A percentile compares a stretch with the other conserved stretches of the same genome.
These are phyloP conservation scores for Elaeis oleifera DNA, from an alignment of 202 grass and related monocot genomes.

Conservation along the genomic window DNA sequence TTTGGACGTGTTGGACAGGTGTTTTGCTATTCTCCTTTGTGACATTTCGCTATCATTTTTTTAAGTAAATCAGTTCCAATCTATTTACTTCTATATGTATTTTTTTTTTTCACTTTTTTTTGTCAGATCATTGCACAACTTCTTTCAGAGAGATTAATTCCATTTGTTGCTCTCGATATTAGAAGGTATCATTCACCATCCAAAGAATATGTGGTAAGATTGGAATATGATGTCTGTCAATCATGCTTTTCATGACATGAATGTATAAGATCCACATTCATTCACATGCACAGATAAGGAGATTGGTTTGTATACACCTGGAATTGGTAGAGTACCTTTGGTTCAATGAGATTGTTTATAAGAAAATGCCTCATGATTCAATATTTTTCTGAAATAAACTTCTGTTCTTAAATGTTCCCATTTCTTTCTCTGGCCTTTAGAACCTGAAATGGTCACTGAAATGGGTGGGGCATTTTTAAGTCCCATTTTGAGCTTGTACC, in stretches of 20 bases:
- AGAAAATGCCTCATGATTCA: too few species aligned
- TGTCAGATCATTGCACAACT: constrained; percentile 89
- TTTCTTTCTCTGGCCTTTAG: not conserved
- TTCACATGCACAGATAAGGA: not conserved
- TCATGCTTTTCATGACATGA: too few species aligned
- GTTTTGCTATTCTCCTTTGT: constrained; percentile 24
- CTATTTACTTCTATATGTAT: not conserved
- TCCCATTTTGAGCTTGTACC: too few species aligned
- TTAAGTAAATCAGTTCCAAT: too few species aligned
- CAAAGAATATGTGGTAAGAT: too few species aligned
- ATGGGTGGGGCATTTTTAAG: too few species aligned
- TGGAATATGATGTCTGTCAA: too few species aligned
- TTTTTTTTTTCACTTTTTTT: not conserved
- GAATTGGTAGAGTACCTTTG: not conserved
- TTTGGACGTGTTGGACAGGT: constrained; percentile 99
- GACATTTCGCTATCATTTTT: not conserved
- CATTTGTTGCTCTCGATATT: constrained; percentile 95
- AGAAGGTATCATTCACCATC: constrained; percentile 37
- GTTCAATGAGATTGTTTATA: too few species aligned
- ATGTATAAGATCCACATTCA: constrained; percentile 21
- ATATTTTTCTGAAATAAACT: not conserved
- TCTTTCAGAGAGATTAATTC: constrained; percentile 92
- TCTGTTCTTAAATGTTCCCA: not conserved
- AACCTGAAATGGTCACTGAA: too few species aligned
- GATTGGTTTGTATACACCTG: not conserved